Base-by-base conservation (phyloP, 768 basidiomycete species). In the Panaeolus cyanescens region DNA sequence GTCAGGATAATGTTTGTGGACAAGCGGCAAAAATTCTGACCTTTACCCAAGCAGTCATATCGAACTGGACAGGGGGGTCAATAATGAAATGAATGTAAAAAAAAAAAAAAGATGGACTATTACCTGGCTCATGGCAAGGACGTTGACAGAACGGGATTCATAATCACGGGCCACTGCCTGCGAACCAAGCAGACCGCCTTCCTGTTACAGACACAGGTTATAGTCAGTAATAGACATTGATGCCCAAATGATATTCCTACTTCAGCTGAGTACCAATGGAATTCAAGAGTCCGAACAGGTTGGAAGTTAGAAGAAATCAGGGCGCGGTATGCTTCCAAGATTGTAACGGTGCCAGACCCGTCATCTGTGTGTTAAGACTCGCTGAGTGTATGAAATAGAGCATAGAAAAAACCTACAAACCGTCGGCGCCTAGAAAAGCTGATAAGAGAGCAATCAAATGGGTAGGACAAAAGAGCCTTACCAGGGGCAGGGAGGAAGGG, bases 21-120 rank as follows among this genome's bases (percentile, higher is more conserved):
- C 69, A 80, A 32, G 40, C 19, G 40, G 57, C 55, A 36, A 39
- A 53, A 55, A 64, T 37, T 80, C 45, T 4, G 25, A 79, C 85
- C 83, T 94, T 94, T 62, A 96, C 92, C 94, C 94, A 97, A 59
- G 93, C 93, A 20, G 93, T 95, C 93, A 94, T 94, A 72, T 94
- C 92, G 69, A 90, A 92, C 91, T 92, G 66, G 5, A 28, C 5
- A 55, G 58, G 36, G 33, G 20, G 59, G 60, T 36, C 39, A n/a
- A 54, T 58, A 67, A 61, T 71, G 59, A 25, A 12, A 40, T 40
- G n/a, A 40, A 37, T 5, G 36, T 37, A n/a, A 13, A 5, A 57
- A 60, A 60, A 37, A 39, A 19, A 54, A 39, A 58, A 59, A 58
- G 56, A 59, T 19, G 54, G 25, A 39, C 42, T 32, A 55, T 54